Evolutionary conservation across 257 asterid species (phyloP).

Genomic region (Schizonepeta tenuifolia): DNA sequence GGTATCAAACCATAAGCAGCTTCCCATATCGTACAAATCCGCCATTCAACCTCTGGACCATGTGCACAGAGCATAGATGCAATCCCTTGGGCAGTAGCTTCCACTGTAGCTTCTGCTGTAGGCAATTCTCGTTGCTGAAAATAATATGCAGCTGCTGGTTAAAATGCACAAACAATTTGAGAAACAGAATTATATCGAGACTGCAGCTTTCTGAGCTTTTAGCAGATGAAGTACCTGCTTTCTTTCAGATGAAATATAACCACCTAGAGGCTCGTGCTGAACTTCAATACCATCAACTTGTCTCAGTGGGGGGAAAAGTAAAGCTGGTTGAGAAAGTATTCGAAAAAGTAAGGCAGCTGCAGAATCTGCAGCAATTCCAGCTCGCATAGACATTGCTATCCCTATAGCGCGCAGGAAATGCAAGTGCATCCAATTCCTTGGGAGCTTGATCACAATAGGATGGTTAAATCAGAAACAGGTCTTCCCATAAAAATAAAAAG

Average conservation of each 20-base stretch:
- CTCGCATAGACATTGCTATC: conserved; percentile 98
- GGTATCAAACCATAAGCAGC: conserved; percentile 99
- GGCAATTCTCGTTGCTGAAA: conserved; percentile 77
- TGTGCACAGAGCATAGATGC: conserved; percentile 99
- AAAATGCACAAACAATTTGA: conserved; percentile 27
- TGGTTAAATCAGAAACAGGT: conserved; percentile 22
- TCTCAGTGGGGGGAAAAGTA: conserved; percentile 89
- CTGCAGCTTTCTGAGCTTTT: conserved; percentile 30
- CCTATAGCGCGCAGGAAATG: conserved; percentile 99
- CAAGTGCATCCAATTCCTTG: conserved; percentile 99
- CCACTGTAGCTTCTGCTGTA: conserved; percentile 83
- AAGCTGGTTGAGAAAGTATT: conserved; percentile 95
- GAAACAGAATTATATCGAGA: conserved; percentile 14
- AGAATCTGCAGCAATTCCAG: conserved; percentile 95
- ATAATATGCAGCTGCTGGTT: conserved; percentile 25
- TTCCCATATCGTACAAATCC: conserved; percentile 99
- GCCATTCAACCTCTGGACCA: conserved; percentile 99
- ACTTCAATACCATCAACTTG: conserved; percentile 92
- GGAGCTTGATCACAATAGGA: conserved; percentile 65
- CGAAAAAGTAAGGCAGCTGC: conserved; percentile 99
- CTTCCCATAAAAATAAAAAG: neutral
- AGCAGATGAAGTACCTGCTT: conserved; percentile 64
- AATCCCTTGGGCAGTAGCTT: conserved; percentile 99
- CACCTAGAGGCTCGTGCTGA: conserved; percentile 66
- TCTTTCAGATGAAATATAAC: conserved; percentile 59